These are phyloP conservation scores for Scleroderma citrinum DNA, from an alignment of 768 basidiomycete species.

Conservation along the genomic window DNA sequence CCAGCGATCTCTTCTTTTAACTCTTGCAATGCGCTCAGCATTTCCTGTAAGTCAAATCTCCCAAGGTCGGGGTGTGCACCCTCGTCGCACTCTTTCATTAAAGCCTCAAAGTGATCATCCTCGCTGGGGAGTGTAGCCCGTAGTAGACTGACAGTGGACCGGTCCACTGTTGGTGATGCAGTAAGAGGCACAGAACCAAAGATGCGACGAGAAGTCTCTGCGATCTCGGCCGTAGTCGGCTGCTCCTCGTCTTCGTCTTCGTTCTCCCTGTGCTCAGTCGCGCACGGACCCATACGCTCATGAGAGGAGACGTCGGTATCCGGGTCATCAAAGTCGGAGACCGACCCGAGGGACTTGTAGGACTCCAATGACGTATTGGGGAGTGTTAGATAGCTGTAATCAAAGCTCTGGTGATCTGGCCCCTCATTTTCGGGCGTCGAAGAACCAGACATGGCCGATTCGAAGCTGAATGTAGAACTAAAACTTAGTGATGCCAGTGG, in stretches of 20 bases:
- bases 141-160: too few species aligned
- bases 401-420: slow-evolving; percentile 1
- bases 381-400: slow-evolving; percentile 13
- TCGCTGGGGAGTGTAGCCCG: neutral
- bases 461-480: slow-evolving; percentile 25
- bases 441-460: slow-evolving; percentile 13
- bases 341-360: slow-evolving; percentile 53
- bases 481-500: slow-evolving; percentile 16
- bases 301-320: slow-evolving; percentile 28
- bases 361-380: slow-evolving; percentile 12
- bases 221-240: slow-evolving; percentile 46
- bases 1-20: slow-evolving; percentile 71
- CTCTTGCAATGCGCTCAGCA: slow-evolving; percentile 55
- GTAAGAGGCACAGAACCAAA: slow-evolving; percentile 33
- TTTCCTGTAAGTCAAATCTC: slow-evolving; percentile 56
- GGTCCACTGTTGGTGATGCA: slow-evolving; percentile 15
- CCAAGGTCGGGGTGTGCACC: slow-evolving; percentile 32
- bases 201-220: slow-evolving; percentile 42
- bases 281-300: slow-evolving; percentile 2
- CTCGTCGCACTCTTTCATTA: slow-evolving; percentile 21
- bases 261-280: neutral
- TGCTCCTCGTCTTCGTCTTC: slow-evolving; percentile 26
- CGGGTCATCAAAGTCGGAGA: slow-evolving; percentile 51
- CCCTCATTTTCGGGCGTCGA: slow-evolving; percentile 24
- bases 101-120: slow-evolving; percentile 9